A percentile compares a stretch with the other conserved stretches of the same genome.
phyloP scores from a whole-genome alignment of 345 rosid species.

The Syzygium grande region DNA sequence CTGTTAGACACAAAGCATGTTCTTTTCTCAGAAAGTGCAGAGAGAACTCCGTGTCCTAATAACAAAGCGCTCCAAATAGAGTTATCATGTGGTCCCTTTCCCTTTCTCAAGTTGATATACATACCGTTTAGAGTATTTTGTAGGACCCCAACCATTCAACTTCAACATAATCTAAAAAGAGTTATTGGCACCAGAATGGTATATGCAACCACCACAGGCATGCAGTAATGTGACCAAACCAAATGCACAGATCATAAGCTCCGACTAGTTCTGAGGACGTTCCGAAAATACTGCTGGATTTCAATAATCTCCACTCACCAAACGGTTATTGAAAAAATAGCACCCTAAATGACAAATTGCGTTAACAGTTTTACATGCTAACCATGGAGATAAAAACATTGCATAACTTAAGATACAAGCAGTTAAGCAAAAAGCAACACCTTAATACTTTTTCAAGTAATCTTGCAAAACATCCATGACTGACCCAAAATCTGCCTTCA shows the following conservation, averaged over 20 bases:
- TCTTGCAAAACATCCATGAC: constrained; percentile 79
- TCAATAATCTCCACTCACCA: not conserved
- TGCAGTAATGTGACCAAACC: not conserved
- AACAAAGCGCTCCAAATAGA: not conserved
- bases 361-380: not conserved
- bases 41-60: not conserved
- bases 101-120: not conserved
- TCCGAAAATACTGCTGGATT: not conserved
- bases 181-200: not conserved
- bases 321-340: not conserved
- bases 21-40: not conserved
- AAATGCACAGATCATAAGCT: not conserved
- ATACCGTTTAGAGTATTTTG: not conserved
- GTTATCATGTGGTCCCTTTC: not conserved
- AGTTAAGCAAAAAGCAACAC: not conserved
- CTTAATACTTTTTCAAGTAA: constrained; percentile 30
- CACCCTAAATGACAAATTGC: not conserved
- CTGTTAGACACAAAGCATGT: not conserved
- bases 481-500: constrained; percentile 73
- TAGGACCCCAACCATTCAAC: not conserved
- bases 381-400: not conserved
- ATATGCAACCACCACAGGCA: not conserved
- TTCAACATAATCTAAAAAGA: not conserved
- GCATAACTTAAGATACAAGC: not conserved
- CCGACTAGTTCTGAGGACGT: not conserved